These are phyloP conservation scores for Arthromyces matolae DNA, from an alignment of 768 basidiomycete species.

Conservation along the genomic window DNA sequence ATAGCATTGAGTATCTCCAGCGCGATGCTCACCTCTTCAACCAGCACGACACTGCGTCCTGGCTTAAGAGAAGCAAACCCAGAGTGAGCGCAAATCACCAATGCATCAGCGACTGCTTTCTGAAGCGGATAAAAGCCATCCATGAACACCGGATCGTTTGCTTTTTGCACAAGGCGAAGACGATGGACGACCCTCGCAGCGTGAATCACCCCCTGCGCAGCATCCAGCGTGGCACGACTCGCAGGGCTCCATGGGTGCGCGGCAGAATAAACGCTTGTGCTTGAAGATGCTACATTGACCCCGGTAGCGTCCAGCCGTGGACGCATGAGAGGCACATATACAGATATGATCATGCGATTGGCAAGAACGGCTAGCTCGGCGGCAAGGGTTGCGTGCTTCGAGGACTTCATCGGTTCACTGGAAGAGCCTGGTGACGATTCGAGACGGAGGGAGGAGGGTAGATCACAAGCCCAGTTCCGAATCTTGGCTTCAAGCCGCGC, in stretches of 20 bases:
- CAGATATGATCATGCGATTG: constrained; percentile 56
- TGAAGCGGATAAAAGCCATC: constrained; percentile 54
- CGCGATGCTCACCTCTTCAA: constrained; percentile 24
- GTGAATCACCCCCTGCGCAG: constrained; percentile 62
- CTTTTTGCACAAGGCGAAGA: constrained; percentile 30
- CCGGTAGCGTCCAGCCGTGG: constrained; percentile 9
- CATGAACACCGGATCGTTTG: constrained; percentile 31
- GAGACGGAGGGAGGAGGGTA: constrained; percentile 47
- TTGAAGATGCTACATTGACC: constrained; percentile 3
- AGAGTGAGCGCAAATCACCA: constrained; percentile 60
- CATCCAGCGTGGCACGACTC: constrained; percentile 53
- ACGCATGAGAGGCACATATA: constrained; percentile 66
- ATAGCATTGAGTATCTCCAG: constrained; percentile 23
- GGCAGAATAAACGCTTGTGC: constrained; percentile 12
- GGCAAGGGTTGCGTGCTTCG: constrained; percentile 43
- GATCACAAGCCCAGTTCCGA: constrained; percentile 45
- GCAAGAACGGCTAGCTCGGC: constrained; percentile 53
- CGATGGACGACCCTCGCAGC: constrained; percentile 42
- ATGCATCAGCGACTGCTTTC: constrained; percentile 62
- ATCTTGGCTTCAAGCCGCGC: constrained; percentile 55
- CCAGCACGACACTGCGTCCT: constrained; percentile 12
- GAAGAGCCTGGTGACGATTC: constrained; percentile 15
- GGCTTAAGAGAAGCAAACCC: constrained; percentile 41
- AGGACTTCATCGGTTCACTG: constrained; percentile 36
- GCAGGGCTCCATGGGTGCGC: constrained; percentile 45